Percentiles rank a stretch among this genome's conserved stretches.
Evolutionary conservation across 306 rosid species (phyloP).

Genomic region (Vigna mungo): DNA sequence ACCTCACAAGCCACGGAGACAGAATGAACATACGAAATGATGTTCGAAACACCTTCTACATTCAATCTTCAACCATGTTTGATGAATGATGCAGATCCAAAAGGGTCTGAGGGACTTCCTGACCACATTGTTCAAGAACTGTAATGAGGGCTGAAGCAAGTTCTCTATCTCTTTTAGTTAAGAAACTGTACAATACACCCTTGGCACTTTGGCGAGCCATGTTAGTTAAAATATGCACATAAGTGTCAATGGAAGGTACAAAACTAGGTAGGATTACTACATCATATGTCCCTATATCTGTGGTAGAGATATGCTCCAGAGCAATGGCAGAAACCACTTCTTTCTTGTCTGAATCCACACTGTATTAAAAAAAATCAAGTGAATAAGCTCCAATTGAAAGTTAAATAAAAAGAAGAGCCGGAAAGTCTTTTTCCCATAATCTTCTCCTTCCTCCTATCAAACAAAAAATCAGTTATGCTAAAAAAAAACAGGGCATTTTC

Average conservation of each 20-base stretch:
- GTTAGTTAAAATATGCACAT: conserved; percentile 55
- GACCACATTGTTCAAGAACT: conserved; percentile 69
- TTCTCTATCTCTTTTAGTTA: conserved; percentile 52
- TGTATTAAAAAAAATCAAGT: conserved; percentile 43
- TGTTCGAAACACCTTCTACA: conserved; percentile 24
- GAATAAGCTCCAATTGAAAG: conserved; percentile 26
- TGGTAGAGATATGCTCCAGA: conserved; percentile 49
- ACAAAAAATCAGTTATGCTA: background rate
- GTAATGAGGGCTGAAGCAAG: conserved; percentile 57
- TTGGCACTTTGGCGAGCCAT: conserved; percentile 69
- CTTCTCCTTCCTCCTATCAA: background rate
- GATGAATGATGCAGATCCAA: conserved; percentile 51
- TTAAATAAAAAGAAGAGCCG: background rate
- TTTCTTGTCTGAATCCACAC: conserved; percentile 49
- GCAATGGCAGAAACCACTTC: conserved; percentile 50
- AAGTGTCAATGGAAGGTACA: conserved; percentile 54
- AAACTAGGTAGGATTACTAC: conserved; percentile 57
- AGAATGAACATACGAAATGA: conserved; percentile 21
- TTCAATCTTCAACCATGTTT: conserved; percentile 49
- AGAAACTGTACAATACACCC: conserved; percentile 64
- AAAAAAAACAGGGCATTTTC: conserved; percentile 1
- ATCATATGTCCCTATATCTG: conserved; percentile 59
- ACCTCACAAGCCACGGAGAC: background rate
- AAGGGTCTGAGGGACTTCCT: conserved; percentile 64
- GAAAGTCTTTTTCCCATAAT: background rate